Evolutionary conservation across 163 green algal genomes (phyloP), one percentile per base, ranked within the genome.

Genomic region (Scenedesmus sp.): DNA sequence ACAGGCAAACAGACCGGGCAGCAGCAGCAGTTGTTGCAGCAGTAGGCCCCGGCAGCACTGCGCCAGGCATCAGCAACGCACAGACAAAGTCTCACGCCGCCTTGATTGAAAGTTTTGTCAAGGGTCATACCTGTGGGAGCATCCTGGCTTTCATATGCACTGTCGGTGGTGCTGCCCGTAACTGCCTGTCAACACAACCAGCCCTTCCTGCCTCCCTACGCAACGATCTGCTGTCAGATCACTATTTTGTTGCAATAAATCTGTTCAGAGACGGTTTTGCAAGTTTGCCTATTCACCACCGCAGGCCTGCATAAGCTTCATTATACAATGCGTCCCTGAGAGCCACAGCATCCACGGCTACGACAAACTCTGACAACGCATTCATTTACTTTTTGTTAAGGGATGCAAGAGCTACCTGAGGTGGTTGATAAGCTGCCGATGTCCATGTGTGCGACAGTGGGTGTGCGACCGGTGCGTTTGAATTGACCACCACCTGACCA

Each of bases 21-120:
- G 56, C 56, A 70, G 65, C 7, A 76, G 65, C 65, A 76, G 65
- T 76, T 76, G 65, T 76, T 76, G 30, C 65, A 76, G 65, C 24
- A 16, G 4, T 3, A 20, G 65, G 65, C 65, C 65, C 9, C 4
- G 9, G 30, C 59, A 72, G 20, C 65, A 40, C 30, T 37, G 30
- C 65, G 30, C 30, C 7, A 7, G 6, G 30, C 30, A 4, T 18
- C 30, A 7, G 9, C 30, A 37, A 22, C 40, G 30, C 65, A 40
- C 3, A 76, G 30, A 40, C 0, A 76, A 5, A 30, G 65, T 40
- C 65, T 26, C 65, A 40, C 37, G 1, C 20, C 0, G 9, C 3
- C 3, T 76, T 18, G 26, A 76, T 40, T 33, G n/a, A n/a, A 20
- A 15, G 4, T 37, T 22, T 76, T 0, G 30, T 76, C 30, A n/a